Percentiles rank a stretch among this genome's conserved stretches.
Conservation (phyloP, 2,329 filamentous ascomycete species). For the Aureobasidium sp. region DNA sequence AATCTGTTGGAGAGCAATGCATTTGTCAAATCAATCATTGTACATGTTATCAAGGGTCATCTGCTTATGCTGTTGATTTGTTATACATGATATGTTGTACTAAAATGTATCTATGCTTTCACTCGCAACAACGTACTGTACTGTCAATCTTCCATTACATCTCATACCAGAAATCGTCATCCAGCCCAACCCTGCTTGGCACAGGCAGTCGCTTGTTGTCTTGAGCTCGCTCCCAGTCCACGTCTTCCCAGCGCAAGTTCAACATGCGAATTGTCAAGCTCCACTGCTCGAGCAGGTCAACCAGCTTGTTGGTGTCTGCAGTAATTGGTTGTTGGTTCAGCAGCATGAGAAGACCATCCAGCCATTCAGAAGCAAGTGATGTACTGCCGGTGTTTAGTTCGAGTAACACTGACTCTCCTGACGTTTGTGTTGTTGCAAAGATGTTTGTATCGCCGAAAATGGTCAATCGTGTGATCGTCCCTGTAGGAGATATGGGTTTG, state of each 20-base stretch:
- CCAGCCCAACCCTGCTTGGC: slow-evolving; percentile 73
- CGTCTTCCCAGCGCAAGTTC: slow-evolving; percentile 83
- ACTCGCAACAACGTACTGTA: background rate
- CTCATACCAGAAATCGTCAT: slow-evolving; percentile 92
- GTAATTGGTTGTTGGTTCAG: slow-evolving; percentile 94
- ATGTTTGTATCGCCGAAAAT: slow-evolving; percentile 3
- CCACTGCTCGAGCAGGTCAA: slow-evolving; percentile 79
- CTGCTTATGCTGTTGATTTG: background rate
- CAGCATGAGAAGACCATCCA: slow-evolving; percentile 91
- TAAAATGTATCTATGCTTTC: background rate
- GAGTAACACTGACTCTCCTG: slow-evolving; percentile 61
- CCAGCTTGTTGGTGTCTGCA: slow-evolving; percentile 85
- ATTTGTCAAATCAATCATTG: too few relatives aligned
- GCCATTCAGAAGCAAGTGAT: slow-evolving; percentile 85
- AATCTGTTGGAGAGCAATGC: too few relatives aligned
- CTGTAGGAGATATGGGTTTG: background rate
- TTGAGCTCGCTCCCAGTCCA: slow-evolving; percentile 32
- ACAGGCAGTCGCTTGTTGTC: slow-evolving; percentile 39
- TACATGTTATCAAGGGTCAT: background rate
- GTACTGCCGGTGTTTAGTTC: slow-evolving; percentile 75
- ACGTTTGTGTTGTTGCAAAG: background rate
- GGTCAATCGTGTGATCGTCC: slow-evolving; percentile 11
- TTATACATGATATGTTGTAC: background rate
- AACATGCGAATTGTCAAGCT: slow-evolving; percentile 86
- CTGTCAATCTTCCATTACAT: slow-evolving; percentile 21